Evolutionary conservation across 345 rosid species (phyloP).

Genomic region (Anacardium occidentale): DNA sequence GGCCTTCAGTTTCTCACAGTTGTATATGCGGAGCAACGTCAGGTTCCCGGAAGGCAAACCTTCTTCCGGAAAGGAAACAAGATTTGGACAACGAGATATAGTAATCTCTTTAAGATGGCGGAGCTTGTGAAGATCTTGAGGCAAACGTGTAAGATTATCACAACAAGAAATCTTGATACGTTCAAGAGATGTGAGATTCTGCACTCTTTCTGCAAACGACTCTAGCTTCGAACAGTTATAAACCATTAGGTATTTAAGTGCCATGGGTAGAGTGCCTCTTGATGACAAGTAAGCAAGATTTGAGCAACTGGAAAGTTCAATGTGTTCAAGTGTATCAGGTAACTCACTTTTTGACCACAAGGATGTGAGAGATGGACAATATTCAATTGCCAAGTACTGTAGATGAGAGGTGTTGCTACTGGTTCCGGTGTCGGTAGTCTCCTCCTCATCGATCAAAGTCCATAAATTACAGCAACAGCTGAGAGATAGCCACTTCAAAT

Average conservation of each 20-base stretch:
- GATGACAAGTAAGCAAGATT: not conserved
- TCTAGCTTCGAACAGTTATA: not conserved
- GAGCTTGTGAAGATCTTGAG: not conserved
- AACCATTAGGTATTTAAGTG: not conserved
- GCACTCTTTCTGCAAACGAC: not conserved
- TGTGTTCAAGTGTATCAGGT: not conserved
- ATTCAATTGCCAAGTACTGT: not conserved
- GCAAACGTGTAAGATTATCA: not conserved
- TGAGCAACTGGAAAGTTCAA: not conserved
- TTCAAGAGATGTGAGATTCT: not conserved
- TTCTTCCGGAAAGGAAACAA: slow-evolving; percentile 3
- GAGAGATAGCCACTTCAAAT: not conserved
- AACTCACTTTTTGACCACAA: not conserved
- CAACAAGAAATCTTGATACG: not conserved
- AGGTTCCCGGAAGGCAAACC: slow-evolving; percentile 9
- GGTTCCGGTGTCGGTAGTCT: too few relatives aligned
- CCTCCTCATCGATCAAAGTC: slow-evolving; percentile 2
- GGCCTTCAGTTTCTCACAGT: not conserved
- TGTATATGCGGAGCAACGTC: not conserved
- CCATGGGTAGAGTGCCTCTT: not conserved
- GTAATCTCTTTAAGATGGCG: slow-evolving; percentile 2
- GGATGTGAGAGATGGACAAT: not conserved
- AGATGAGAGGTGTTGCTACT: not conserved
- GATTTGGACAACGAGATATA: not conserved
- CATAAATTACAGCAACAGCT: not conserved